Conservation (phyloP, 768 basidiomycete species). For the Rhodotorula diobovata region DNA sequence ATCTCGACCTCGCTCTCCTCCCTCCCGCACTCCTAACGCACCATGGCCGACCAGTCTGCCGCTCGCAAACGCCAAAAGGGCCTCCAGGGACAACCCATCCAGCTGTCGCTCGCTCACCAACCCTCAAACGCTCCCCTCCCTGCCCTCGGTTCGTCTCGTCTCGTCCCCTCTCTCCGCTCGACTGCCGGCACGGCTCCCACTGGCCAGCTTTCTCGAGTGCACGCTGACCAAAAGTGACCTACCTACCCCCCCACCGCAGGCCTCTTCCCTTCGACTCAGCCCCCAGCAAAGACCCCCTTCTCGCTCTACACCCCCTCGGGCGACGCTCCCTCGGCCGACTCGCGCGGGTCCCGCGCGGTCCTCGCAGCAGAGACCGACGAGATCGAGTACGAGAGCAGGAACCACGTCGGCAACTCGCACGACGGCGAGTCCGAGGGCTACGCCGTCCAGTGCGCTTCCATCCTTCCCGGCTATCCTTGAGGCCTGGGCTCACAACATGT, state of each 20-base stretch:
- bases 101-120: slow-evolving; percentile 52
- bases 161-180: not conserved
- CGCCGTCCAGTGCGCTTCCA: slow-evolving; percentile 10
- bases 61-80: slow-evolving; percentile 23
- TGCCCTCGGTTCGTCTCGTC: slow-evolving; percentile 19
- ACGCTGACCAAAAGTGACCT: not conserved
- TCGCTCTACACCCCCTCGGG: slow-evolving; percentile 26
- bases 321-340: not conserved
- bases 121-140: slow-evolving; percentile 47
- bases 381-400: slow-evolving; percentile 72
- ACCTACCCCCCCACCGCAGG: slow-evolving; percentile 12
- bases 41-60: slow-evolving; percentile 5
- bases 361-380: slow-evolving; percentile 78
- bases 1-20: not conserved
- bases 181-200: too few species aligned
- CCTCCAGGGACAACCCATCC: slow-evolving; percentile 19
- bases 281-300: slow-evolving; percentile 32
- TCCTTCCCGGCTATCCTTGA: not conserved
- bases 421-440: slow-evolving; percentile 6
- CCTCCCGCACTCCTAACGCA: not conserved
- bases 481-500: not conserved
- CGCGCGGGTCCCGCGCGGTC: slow-evolving; percentile 47
- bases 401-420: slow-evolving; percentile 26
- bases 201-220: too few species aligned
- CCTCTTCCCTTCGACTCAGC: slow-evolving; percentile 35